phyloP scores from a whole-genome alignment of 2,329 filamentous ascomycete species.

The Beauveria scarabaeidicola region DNA sequence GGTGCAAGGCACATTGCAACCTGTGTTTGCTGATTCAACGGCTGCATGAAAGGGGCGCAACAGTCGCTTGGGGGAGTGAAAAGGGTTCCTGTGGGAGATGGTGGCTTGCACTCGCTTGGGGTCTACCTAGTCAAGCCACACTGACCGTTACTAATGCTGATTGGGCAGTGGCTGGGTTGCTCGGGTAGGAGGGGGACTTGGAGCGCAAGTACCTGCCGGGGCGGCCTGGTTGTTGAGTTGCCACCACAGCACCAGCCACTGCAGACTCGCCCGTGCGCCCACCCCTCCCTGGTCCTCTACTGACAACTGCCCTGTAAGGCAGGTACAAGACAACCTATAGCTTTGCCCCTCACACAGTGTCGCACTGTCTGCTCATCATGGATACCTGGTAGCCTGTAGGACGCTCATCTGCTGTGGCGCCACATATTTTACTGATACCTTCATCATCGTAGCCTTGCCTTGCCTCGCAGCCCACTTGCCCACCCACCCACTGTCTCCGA shows the following conservation, averaged over 20 bases:
- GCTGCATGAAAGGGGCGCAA: not conserved
- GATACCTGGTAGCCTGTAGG: too few relatives aligned
- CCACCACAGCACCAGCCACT: not conserved
- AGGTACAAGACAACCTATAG: slow-evolving; percentile 1
- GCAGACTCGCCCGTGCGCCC: not conserved
- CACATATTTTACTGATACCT: not conserved
- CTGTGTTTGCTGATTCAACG: not conserved
- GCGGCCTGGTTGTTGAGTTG: too few relatives aligned
- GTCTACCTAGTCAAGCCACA: not conserved
- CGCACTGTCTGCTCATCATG: too few relatives aligned
- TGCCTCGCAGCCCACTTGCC: slow-evolving; percentile 3
- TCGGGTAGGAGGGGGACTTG: not conserved
- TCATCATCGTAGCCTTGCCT: slow-evolving; percentile 2
- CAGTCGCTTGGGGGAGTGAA: not conserved
- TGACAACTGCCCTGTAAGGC: slow-evolving; percentile 9
- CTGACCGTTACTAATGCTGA: not conserved
- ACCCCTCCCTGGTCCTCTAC: not conserved
- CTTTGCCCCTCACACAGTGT: not conserved
- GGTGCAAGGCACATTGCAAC: not conserved
- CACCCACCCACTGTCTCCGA: not conserved
- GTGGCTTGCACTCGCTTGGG: slow-evolving; percentile 8
- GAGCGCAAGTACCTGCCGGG: not conserved
- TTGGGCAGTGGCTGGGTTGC: not conserved
- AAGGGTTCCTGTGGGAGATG: slow-evolving; percentile 5
- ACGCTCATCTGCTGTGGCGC: not conserved